Evolutionary conservation across 2,329 filamentous ascomycete species (phyloP).

Genomic region (Metarhizium brunneum): DNA sequence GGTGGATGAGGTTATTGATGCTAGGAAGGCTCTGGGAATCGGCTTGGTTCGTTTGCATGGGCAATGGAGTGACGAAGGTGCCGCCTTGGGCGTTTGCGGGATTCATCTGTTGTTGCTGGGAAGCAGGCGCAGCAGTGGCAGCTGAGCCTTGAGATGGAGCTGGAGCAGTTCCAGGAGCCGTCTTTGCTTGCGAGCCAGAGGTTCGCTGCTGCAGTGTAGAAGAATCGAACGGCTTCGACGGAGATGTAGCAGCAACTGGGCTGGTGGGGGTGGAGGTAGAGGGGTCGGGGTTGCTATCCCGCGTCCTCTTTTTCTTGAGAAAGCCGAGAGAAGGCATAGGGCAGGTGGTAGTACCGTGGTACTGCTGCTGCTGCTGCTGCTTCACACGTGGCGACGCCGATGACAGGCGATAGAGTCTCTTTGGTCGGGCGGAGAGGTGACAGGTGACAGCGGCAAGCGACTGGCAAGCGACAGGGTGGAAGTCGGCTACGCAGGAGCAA

Average conservation of each 20-base stretch:
- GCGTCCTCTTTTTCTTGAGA: conserved; percentile 97
- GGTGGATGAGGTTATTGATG: conserved; percentile 76
- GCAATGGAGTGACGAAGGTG: conserved; percentile 16
- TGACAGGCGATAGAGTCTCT: not conserved
- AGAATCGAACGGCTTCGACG: conserved; percentile 37
- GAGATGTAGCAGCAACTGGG: conserved; percentile 49
- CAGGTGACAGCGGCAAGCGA: not conserved
- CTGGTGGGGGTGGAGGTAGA: conserved; percentile 58
- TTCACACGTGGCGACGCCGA: conserved; percentile 6
- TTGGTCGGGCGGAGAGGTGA: not conserved
- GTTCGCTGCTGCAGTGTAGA: conserved; percentile 16
- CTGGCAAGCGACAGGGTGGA: not conserved
- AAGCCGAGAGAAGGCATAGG: conserved; percentile 91
- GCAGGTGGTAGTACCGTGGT: conserved; percentile 1
- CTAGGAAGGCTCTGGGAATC: conserved; percentile 64
- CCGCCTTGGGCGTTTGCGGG: conserved; percentile 17
- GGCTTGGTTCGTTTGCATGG: conserved; percentile 22
- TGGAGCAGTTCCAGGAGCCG: conserved; percentile 7
- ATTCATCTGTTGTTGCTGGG: conserved; percentile 11
- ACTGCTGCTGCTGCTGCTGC: conserved; percentile 3
- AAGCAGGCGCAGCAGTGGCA: conserved; percentile 8
- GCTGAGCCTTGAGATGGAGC: conserved; percentile 7
- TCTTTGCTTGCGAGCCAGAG: conserved; percentile 14
- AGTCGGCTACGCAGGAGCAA: conserved; percentile 1
- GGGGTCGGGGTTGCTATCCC: conserved; percentile 70